Percentiles rank a stretch among this genome's conserved stretches.
These are phyloP conservation scores for Kurtzmaniella quercitrusa DNA, from an alignment of 1,139 yeast genomes.

Conservation along the genomic window DNA sequence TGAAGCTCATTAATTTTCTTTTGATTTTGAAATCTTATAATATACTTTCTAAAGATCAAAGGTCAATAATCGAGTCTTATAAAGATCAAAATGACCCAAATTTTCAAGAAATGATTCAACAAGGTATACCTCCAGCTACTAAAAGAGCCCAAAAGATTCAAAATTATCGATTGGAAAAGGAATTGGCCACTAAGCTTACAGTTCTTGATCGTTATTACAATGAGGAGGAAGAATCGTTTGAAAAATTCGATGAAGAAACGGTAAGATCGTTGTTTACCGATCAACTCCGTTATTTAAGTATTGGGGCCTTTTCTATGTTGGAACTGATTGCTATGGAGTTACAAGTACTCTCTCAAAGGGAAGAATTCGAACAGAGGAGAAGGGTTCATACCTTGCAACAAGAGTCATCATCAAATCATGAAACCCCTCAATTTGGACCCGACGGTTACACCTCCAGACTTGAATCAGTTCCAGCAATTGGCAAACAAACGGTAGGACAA, in stretches of 20 bases:
- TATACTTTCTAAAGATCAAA: constrained; percentile 37
- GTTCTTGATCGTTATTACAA: constrained; percentile 28
- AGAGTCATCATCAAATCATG: constrained; percentile 6
- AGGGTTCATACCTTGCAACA: constrained; percentile 14
- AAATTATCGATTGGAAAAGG: constrained; percentile 57
- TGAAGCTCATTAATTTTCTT: constrained; percentile 42
- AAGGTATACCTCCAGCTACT: constrained; percentile 41
- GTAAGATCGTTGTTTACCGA: constrained; percentile 51
- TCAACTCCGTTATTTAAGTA: constrained; percentile 48
- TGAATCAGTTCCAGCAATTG: constrained; percentile 35
- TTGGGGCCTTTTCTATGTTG: constrained; percentile 51
- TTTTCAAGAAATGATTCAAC: constrained; percentile 25
- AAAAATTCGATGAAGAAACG: constrained; percentile 55
- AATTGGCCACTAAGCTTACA: constrained; percentile 40
- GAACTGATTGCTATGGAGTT: constrained; percentile 56
- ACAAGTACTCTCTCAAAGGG: constrained; percentile 44
- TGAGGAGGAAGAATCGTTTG: constrained; percentile 23
- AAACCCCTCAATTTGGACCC: constrained; percentile 13
- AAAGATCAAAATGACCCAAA: constrained; percentile 39
- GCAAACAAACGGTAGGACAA: constrained; percentile 19
- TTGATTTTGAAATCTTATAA: constrained; percentile 24
- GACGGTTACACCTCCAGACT: constrained; percentile 51
- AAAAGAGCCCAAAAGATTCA: constrained; percentile 72
- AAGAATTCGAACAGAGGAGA: constrained; percentile 15
- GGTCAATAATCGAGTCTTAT: constrained; percentile 34